These are phyloP conservation scores for Aspergillus awamori DNA, from an alignment of 2,329 filamentous ascomycete genomes.

Conservation along the genomic window DNA sequence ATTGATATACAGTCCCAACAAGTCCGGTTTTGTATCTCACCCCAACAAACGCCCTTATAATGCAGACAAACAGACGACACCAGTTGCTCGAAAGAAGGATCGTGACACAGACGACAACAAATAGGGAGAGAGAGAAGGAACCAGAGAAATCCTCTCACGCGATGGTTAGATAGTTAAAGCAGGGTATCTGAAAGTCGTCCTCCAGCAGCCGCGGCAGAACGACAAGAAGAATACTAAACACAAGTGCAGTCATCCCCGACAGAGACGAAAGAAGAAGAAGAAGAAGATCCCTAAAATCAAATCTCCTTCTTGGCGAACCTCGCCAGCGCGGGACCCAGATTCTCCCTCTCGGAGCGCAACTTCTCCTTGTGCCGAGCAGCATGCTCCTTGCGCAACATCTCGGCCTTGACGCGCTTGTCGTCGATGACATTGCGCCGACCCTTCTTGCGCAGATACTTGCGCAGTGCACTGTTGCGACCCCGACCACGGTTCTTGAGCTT, in stretches of 20 bases:
- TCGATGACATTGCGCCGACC: slow-evolving; percentile 92
- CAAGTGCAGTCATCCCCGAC: not conserved
- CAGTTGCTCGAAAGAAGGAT: not conserved
- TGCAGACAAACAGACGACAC: not conserved
- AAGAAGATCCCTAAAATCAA: slow-evolving; percentile 15
- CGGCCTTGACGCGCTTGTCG: slow-evolving; percentile 84
- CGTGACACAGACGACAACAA: not conserved
- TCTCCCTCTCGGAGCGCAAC: slow-evolving; percentile 67
- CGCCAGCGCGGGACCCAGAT: slow-evolving; percentile 81
- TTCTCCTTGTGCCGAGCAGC: slow-evolving; percentile 70
- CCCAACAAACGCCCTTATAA: slow-evolving; percentile 5
- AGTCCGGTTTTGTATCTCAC: not conserved
- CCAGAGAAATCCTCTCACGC: not conserved
- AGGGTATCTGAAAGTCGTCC: slow-evolving; percentile 21
- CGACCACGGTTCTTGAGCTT: slow-evolving; percentile 74
- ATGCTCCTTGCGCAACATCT: slow-evolving; percentile 73
- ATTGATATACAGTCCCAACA: not conserved
- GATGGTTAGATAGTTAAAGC: not conserved
- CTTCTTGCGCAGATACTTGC: slow-evolving; percentile 90
- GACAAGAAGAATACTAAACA: slow-evolving; percentile 5
- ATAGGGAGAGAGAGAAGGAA: too few species aligned
- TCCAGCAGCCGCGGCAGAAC: not conserved
- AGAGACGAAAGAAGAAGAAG: not conserved
- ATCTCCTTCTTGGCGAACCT: slow-evolving; percentile 75
- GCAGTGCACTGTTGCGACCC: slow-evolving; percentile 85